These are phyloP conservation scores for Dactylorhiza incarnata DNA, from an alignment of 106 monocot species.

Conservation along the genomic window DNA sequence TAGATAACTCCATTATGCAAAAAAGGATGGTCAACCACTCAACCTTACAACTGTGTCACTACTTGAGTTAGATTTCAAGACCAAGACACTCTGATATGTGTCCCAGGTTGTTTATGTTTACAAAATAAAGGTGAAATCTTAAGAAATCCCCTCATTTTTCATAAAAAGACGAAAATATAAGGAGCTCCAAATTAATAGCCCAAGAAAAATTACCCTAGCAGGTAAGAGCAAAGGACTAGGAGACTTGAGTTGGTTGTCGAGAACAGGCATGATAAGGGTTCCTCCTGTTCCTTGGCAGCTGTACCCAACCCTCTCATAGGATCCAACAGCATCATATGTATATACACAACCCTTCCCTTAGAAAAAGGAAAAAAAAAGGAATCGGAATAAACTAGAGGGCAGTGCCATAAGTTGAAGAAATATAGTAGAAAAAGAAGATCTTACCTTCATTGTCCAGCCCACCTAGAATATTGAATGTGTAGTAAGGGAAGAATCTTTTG, in stretches of 20 bases:
- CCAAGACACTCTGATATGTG: no score
- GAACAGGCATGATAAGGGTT: constrained; percentile 80
- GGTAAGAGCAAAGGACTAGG: constrained; percentile 92
- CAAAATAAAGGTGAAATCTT: no score
- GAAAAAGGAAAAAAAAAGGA: not conserved
- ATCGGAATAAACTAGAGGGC: not conserved
- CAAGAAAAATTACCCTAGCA: constrained; percentile 54
- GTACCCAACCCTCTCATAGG: constrained; percentile 92
- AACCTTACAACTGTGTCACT: no score
- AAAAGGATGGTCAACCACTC: no score
- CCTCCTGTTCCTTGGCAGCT: constrained; percentile 84
- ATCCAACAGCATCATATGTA: constrained; percentile 97
- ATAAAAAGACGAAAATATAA: constrained; percentile 79
- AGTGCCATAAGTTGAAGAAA: not conserved
- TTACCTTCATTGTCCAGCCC: constrained; percentile 91
- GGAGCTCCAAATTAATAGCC: no score
- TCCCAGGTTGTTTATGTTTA: no score
- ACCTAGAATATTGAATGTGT: constrained; percentile 87
- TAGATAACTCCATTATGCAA: not conserved
- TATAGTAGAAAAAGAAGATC: not conserved
- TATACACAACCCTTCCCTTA: constrained; percentile 91
- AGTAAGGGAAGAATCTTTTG: constrained; percentile 93
- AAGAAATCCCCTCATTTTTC: constrained; percentile 66
- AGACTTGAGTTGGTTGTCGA: constrained; percentile 96
- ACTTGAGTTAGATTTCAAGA: no score